Evolutionary conservation across 176 grass and related monocot genomes (phyloP).

Genomic region (Ensete glaucum): DNA sequence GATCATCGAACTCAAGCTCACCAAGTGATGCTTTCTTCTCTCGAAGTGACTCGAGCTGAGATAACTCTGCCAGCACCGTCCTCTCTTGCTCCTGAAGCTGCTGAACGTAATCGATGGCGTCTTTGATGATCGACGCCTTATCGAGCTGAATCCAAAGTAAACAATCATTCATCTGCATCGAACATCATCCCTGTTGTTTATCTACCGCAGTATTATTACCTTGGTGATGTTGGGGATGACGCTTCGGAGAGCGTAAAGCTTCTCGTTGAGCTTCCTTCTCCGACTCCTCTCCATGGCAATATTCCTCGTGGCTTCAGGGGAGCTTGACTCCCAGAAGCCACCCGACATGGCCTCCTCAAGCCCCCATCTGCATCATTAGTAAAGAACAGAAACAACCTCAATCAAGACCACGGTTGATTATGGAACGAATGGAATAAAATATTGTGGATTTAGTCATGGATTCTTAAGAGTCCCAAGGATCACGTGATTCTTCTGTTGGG

Average conservation of each 20-base stretch:
- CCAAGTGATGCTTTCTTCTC: not conserved
- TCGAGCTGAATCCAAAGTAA: constrained; percentile 50
- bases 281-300: constrained; percentile 13
- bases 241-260: constrained; percentile 10
- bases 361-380: not conserved
- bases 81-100: constrained; percentile 67
- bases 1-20: not conserved
- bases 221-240: constrained; percentile 19
- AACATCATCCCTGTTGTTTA: not conserved
- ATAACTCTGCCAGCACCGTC: constrained; percentile 30
- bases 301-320: not conserved
- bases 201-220: not conserved
- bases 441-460: not conserved
- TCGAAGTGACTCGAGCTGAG: constrained; percentile 19
- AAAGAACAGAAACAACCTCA: not conserved
- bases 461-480: no score
- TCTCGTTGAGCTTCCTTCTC: constrained; percentile 12
- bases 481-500: no score
- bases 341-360: not conserved
- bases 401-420: not conserved
- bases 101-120: constrained; percentile 87
- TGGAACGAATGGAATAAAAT: not conserved
- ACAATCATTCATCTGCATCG: not conserved
- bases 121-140: constrained; percentile 88
- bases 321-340: not conserved